Evolutionary conservation across 345 rosid genomes (phyloP).

Genomic region (Hypericum perforatum): DNA sequence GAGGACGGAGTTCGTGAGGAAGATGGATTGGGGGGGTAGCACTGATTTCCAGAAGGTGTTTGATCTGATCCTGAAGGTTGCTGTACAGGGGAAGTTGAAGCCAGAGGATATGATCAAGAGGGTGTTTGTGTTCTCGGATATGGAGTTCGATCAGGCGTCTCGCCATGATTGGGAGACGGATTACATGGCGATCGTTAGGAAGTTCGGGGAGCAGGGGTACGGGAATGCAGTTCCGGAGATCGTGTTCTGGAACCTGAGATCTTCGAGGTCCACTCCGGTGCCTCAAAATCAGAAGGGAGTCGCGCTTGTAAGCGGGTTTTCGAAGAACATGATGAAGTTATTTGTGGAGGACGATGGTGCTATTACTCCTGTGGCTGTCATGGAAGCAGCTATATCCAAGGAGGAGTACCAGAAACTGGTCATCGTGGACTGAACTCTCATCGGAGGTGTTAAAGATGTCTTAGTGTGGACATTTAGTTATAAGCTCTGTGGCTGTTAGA

Average conservation of each 20-base stretch:
- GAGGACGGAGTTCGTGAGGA: background rate
- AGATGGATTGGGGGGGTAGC: background rate
- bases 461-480: no score
- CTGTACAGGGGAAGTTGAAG: background rate
- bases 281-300: slow-evolving; percentile 20
- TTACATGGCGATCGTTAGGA: slow-evolving; percentile 10
- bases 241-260: slow-evolving; percentile 31
- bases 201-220: slow-evolving; percentile 9
- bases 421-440: slow-evolving; percentile 15
- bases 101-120: slow-evolving; percentile 6
- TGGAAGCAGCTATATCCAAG: slow-evolving; percentile 26
- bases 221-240: slow-evolving; percentile 10
- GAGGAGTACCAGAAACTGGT: slow-evolving; percentile 23
- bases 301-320: slow-evolving; percentile 35
- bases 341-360: slow-evolving; percentile 29
- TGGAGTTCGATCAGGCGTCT: slow-evolving; percentile 9
- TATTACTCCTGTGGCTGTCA: slow-evolving; percentile 21
- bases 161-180: slow-evolving; percentile 5
- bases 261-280: slow-evolving; percentile 24
- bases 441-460: background rate
- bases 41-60: slow-evolving; percentile 2
- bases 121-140: slow-evolving; percentile 17
- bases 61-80: background rate
- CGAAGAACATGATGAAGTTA: slow-evolving; percentile 30
- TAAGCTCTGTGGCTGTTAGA: no score